Percentiles rank a stretch among this genome's conserved stretches.
phyloP scores from a whole-genome alignment of 23 red algal genomes.

The Cyanidiococcus yangmingshanensis region DNA sequence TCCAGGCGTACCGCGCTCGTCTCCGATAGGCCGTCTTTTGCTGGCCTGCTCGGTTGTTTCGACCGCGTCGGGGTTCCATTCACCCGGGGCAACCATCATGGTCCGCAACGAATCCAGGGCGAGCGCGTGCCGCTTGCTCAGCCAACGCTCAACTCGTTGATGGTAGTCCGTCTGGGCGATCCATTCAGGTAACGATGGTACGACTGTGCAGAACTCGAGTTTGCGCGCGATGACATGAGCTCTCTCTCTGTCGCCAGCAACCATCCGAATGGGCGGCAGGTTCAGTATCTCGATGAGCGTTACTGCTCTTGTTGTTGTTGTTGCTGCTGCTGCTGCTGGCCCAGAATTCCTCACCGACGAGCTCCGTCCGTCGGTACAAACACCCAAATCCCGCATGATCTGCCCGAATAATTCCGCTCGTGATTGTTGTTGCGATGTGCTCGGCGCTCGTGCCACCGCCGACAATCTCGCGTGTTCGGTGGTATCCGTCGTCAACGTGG shows the following conservation, averaged over 20 bases:
- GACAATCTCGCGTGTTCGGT: too few relatives aligned
- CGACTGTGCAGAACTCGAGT: conserved; percentile 3
- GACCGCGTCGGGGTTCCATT: not conserved
- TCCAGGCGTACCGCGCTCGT: not conserved
- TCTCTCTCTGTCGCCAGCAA: not conserved
- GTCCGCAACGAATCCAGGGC: not conserved
- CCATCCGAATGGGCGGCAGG: not conserved
- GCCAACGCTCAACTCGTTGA: not conserved
- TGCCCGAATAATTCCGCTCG: not conserved
- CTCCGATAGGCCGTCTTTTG: not conserved
- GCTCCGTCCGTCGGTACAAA: not conserved
- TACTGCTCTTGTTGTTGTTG: not conserved
- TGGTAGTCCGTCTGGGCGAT: not conserved
- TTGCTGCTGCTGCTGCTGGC: not conserved
- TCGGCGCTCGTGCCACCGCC: too few relatives aligned
- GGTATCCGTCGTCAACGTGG: too few relatives aligned
- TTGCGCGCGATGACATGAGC: not conserved
- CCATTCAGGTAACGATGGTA: conserved; percentile 11
- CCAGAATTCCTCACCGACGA: not conserved
- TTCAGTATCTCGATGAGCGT: not conserved
- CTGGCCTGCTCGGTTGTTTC: not conserved
- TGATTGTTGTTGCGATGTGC: not conserved
- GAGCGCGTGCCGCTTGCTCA: not conserved
- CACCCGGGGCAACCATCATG: not conserved
- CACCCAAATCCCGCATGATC: not conserved